A percentile compares a stretch with the other conserved stretches of the same genome.
Evolutionary conservation across 1,284 basidiomycete species (phyloP).

Genomic region (Ganoderma boninense): DNA sequence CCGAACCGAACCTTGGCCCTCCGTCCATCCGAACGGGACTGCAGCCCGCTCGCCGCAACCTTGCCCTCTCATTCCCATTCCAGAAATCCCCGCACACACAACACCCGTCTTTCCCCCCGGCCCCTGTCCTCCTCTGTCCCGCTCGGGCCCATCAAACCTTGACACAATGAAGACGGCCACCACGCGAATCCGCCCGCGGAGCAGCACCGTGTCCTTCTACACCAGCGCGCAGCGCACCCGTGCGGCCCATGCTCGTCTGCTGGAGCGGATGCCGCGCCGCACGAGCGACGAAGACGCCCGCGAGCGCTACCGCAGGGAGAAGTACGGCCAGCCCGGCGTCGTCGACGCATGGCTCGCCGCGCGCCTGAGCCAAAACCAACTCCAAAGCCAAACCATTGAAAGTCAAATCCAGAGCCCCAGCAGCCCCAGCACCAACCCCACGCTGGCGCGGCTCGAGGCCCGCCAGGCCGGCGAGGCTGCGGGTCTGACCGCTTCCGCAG

Average conservation of each 20-base stretch:
- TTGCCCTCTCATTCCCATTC: background rate
- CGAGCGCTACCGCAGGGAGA: slow-evolving; percentile 22
- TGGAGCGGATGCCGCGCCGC: slow-evolving; percentile 17
- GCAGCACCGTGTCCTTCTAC: slow-evolving; percentile 9
- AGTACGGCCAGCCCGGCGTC: slow-evolving; percentile 22
- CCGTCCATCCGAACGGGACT: background rate
- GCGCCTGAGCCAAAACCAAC: slow-evolving; percentile 11
- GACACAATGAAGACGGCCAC: slow-evolving; percentile 8
- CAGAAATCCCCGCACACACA: slow-evolving; percentile 4
- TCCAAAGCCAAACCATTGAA: background rate
- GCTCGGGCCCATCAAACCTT: background rate
- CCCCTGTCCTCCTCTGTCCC: no score
- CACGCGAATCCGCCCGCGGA: slow-evolving; percentile 5
- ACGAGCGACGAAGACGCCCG: slow-evolving; percentile 17
- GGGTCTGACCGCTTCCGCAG: background rate
- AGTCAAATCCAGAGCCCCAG: background rate
- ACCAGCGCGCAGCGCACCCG: background rate
- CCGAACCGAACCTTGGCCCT: background rate
- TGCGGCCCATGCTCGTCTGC: background rate
- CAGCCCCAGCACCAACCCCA: background rate
- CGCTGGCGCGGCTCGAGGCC: background rate
- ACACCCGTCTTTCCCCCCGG: background rate
- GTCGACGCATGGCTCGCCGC: slow-evolving; percentile 33
- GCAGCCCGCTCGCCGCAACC: background rate
- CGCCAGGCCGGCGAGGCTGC: slow-evolving; percentile 8